Conservation (phyloP, 2,329 filamentous ascomycete species). For the Cladobotryum protrusum region DNA sequence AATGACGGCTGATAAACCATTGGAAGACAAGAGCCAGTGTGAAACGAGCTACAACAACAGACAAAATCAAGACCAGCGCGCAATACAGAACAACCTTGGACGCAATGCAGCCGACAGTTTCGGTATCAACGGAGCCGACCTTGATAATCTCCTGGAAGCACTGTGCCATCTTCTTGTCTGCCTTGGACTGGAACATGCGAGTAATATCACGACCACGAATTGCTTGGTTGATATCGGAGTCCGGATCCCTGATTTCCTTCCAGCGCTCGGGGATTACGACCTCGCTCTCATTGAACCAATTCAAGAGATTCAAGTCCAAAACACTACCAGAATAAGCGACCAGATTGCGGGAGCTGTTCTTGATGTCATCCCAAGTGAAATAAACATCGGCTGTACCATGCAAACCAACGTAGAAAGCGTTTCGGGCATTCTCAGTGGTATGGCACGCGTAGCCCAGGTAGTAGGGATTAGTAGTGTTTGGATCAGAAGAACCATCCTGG, state of each 20-base stretch:
- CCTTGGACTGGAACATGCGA: slow-evolving; percentile 70
- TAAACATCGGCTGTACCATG: slow-evolving; percentile 76
- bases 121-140: slow-evolving; percentile 91
- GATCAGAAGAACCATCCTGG: slow-evolving; percentile 78
- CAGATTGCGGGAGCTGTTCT: slow-evolving; percentile 80
- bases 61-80: slow-evolving; percentile 83
- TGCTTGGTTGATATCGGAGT: slow-evolving; percentile 49
- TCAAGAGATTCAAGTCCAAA: slow-evolving; percentile 78
- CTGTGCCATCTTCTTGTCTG: slow-evolving; percentile 75
- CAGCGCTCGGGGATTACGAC: slow-evolving; percentile 72
- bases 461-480: slow-evolving; percentile 66
- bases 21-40: slow-evolving; percentile 86
- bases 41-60: slow-evolving; percentile 82
- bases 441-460: slow-evolving; percentile 89
- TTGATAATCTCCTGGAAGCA: slow-evolving; percentile 93
- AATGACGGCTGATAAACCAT: slow-evolving; percentile 88
- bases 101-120: slow-evolving; percentile 94
- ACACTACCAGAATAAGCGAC: slow-evolving; percentile 94
- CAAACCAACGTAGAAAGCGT: slow-evolving; percentile 68
- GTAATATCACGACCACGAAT: slow-evolving; percentile 85
- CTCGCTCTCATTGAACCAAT: slow-evolving; percentile 82
- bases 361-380: slow-evolving; percentile 92
- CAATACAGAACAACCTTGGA: slow-evolving; percentile 96
- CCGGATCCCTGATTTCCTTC: slow-evolving; percentile 67
- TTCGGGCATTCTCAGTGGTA: slow-evolving; percentile 62